These are phyloP conservation scores for Termitomyces sp. DNA, from an alignment of 768 basidiomycete species.

Conservation along the genomic window DNA sequence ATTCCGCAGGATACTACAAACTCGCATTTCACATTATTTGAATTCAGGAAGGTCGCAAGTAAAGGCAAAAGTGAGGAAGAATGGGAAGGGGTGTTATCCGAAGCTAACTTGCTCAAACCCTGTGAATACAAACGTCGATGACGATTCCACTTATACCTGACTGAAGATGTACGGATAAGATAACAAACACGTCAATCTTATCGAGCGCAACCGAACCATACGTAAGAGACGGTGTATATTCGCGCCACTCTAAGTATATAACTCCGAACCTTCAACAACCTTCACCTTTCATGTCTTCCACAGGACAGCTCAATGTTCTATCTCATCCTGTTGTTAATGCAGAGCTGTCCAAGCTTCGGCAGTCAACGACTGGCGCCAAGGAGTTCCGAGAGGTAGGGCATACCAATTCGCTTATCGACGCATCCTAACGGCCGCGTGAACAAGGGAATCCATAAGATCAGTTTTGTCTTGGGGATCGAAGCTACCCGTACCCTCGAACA, in stretches of 20 bases:
- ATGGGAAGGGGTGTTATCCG: slow-evolving; percentile 53
- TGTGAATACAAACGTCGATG: slow-evolving; percentile 92
- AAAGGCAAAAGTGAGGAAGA: slow-evolving; percentile 48
- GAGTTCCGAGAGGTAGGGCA: slow-evolving; percentile 71
- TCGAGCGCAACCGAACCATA: not conserved
- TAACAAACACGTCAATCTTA: slow-evolving; percentile 3
- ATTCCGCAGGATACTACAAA: slow-evolving; percentile 68
- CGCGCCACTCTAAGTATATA: not conserved
- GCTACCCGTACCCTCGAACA: slow-evolving; percentile 69
- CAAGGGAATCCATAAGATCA: slow-evolving; percentile 73
- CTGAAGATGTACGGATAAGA: slow-evolving; percentile 7
- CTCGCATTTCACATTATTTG: slow-evolving; percentile 82
- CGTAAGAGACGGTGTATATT: not conserved
- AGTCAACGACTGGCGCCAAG: slow-evolving; percentile 56
- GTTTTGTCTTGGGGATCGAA: slow-evolving; percentile 79
- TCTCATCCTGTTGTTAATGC: slow-evolving; percentile 74
- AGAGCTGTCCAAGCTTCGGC: slow-evolving; percentile 67
- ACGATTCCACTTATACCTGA: not conserved
- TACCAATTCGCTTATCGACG: not conserved
- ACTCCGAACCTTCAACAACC: not conserved
- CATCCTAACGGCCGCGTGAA: not conserved
- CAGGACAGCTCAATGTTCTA: slow-evolving; percentile 42
- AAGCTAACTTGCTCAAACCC: slow-evolving; percentile 66
- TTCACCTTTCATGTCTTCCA: slow-evolving; percentile 19
- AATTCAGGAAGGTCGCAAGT: slow-evolving; percentile 63